Evolutionary conservation across 768 basidiomycete species (phyloP).

Genomic region (Tulasnella sp.): DNA sequence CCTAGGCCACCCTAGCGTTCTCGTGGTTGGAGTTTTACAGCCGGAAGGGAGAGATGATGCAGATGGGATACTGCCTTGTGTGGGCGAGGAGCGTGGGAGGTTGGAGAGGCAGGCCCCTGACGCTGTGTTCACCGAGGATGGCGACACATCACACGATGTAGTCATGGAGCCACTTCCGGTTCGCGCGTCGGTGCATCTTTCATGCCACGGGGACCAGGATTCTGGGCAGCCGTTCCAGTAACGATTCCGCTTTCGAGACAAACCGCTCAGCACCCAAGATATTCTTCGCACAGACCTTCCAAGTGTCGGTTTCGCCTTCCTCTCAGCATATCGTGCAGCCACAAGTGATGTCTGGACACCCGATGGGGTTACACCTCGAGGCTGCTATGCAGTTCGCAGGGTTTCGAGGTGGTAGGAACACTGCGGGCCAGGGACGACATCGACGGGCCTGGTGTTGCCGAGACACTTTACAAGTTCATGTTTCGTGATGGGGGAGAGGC

Average conservation of each 20-base stretch:
- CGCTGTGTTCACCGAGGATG: no score
- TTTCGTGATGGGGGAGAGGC: neutral
- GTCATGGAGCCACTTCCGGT: no score
- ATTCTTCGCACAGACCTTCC: neutral
- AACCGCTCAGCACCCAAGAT: neutral
- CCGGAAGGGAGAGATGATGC: no score
- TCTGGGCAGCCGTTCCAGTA: neutral
- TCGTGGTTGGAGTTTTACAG: no score
- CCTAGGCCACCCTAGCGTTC: no score
- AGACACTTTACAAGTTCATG: neutral
- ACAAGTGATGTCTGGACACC: no score
- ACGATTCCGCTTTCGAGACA: neutral
- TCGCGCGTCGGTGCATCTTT: neutral
- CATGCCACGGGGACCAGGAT: neutral
- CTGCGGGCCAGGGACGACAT: neutral
- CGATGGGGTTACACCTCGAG: no score
- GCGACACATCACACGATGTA: no score
- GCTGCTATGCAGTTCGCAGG: no score
- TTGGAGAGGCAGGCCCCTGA: no score
- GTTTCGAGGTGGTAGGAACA: neutral
- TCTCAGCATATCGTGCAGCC: neutral
- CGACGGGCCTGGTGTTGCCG: neutral
- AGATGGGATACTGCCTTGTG: no score
- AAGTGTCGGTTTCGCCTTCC: neutral
- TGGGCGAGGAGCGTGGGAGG: no score